A percentile compares a stretch with the other conserved stretches of the same genome.
phyloP scores from a whole-genome alignment of 1,284 basidiomycete genomes.

The Melanopsichium pennsylvanicum region DNA sequence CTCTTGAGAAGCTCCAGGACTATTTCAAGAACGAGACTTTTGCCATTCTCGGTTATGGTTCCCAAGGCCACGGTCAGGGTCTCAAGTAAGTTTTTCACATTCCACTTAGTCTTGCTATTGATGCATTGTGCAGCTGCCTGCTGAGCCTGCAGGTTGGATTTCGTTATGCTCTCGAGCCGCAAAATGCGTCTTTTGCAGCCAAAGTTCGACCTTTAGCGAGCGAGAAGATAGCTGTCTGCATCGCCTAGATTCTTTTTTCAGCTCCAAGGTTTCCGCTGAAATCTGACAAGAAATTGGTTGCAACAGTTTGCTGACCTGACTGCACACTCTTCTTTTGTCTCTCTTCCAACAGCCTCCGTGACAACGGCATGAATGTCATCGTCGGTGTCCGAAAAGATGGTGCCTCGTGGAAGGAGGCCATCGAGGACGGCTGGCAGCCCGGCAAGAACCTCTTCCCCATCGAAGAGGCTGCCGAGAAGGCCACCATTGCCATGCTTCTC shows the following conservation, averaged over 20 bases:
- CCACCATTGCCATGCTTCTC: slow-evolving; percentile 99
- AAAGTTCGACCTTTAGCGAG: neutral
- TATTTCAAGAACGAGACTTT: slow-evolving; percentile 98
- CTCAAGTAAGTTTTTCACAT: slow-evolving; percentile 74
- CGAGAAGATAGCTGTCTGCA: too few relatives aligned
- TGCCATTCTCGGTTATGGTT: slow-evolving; percentile 90
- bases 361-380: slow-evolving; percentile 98
- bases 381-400: slow-evolving; percentile 97
- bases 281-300: too few relatives aligned
- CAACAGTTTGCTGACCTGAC: slow-evolving; percentile 8
- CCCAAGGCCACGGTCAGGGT: slow-evolving; percentile 94
- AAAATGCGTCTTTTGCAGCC: neutral
- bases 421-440: slow-evolving; percentile 97
- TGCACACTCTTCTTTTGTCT: neutral
- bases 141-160: too few relatives aligned
- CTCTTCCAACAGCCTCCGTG: slow-evolving; percentile 74
- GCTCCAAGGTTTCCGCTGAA: too few relatives aligned
- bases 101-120: too few relatives aligned
- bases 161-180: too few relatives aligned
- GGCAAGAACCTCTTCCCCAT: slow-evolving; percentile 98
- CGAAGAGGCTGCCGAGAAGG: slow-evolving; percentile 92
- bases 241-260: too few relatives aligned
- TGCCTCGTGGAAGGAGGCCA: slow-evolving; percentile 93
- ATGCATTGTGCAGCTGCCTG: too few relatives aligned
- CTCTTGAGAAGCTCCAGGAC: slow-evolving; percentile 93